Evolutionary conservation across 345 rosid genomes (phyloP).

Genomic region (Laguncularia racemosa): DNA sequence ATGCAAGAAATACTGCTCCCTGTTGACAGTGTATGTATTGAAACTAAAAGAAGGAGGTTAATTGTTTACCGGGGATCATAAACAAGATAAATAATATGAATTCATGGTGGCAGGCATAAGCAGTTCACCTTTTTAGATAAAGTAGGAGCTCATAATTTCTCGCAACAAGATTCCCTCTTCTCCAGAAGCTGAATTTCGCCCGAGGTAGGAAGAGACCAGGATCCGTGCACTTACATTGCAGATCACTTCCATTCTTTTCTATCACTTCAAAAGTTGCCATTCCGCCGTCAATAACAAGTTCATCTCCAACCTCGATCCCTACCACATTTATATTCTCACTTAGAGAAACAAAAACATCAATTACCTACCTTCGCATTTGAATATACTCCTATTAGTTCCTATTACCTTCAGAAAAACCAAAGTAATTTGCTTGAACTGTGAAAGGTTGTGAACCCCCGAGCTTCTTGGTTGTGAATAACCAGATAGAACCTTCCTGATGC

Average conservation of each 20-base stretch:
- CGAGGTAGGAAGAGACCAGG: conserved; percentile 61
- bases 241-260: conserved; percentile 47
- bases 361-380: not conserved
- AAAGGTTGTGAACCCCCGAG: conserved; percentile 43
- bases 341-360: not conserved
- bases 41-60: too few species aligned
- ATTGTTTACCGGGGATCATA: too few species aligned
- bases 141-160: conserved; percentile 40
- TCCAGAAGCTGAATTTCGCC: conserved; percentile 69
- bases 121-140: conserved; percentile 45
- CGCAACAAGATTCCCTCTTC: conserved; percentile 49
- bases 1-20: too few species aligned
- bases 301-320: conserved; percentile 70
- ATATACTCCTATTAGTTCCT: not conserved
- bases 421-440: conserved; percentile 55
- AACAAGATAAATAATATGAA: not conserved
- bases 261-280: conserved; percentile 66
- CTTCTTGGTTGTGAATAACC: conserved; percentile 49
- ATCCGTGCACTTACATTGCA: conserved; percentile 58
- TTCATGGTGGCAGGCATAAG: not conserved
- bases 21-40: too few species aligned
- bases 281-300: conserved; percentile 63
- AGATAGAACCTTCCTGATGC: conserved; percentile 52
- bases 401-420: conserved; percentile 63
- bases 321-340: conserved; percentile 3